A percentile compares a stretch with the other conserved stretches of the same genome.
Conservation (phyloP, 1,284 basidiomycete species). For the Naganishia liquefaciens region DNA sequence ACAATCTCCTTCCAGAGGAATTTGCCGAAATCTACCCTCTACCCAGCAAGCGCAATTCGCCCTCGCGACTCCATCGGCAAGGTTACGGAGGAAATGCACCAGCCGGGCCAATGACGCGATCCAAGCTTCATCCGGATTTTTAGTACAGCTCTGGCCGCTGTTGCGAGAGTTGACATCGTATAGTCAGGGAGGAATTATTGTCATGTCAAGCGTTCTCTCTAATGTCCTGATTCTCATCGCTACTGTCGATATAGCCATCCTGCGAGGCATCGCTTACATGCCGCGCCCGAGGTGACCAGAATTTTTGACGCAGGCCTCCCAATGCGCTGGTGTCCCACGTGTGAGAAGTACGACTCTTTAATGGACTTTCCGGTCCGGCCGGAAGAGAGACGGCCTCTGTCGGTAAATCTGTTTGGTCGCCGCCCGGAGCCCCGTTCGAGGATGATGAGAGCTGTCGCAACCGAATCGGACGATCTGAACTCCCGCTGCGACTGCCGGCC, state of each 20-base stretch:
- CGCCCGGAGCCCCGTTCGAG: not conserved
- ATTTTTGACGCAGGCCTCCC: not conserved
- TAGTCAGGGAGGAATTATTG: too few relatives aligned
- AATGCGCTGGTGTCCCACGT: not conserved
- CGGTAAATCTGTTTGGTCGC: not conserved
- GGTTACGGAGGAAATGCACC: slow-evolving; percentile 1
- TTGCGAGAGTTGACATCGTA: not conserved
- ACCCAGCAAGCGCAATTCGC: slow-evolving; percentile 1
- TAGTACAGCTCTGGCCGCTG: not conserved
- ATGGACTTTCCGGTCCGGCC: slow-evolving; percentile 1
- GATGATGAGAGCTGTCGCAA: slow-evolving; percentile 13
- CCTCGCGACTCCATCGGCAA: slow-evolving; percentile 9
- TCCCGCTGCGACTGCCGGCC: not conserved
- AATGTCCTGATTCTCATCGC: slow-evolving; percentile 14
- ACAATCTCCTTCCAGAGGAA: not conserved
- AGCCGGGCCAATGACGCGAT: not conserved
- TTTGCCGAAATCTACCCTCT: slow-evolving; percentile 2
- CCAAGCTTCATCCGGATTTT: slow-evolving; percentile 10
- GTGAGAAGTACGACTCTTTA: not conserved
- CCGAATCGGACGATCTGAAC: slow-evolving; percentile 8
- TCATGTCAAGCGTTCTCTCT: not conserved
- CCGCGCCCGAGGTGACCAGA: slow-evolving; percentile 6
- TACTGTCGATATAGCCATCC: slow-evolving; percentile 21
- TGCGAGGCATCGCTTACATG: slow-evolving; percentile 6
- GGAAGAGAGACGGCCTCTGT: not conserved